A percentile compares a stretch with the other conserved stretches of the same genome.
Evolutionary conservation across 345 rosid genomes (phyloP).

Genomic region (Camelina neglecta): DNA sequence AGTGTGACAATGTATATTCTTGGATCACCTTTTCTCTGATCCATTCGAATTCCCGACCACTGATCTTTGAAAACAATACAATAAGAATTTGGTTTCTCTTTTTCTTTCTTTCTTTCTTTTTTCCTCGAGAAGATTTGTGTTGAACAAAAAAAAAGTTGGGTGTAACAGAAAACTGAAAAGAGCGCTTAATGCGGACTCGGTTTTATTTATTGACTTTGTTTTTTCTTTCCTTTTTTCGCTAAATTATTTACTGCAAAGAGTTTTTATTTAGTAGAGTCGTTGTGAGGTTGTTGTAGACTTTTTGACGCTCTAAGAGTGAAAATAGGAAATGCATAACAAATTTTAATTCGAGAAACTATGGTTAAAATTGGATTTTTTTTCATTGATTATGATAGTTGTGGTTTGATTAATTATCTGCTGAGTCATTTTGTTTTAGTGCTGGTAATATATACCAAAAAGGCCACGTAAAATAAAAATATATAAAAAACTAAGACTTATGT

Average conservation of each 20-base stretch:
- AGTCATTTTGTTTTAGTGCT: background rate
- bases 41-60: constrained; percentile 40
- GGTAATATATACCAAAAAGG: background rate
- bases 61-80: constrained; percentile 5
- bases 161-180: constrained; percentile 39
- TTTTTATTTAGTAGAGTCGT: constrained; percentile 17
- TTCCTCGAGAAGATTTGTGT: constrained; percentile 13
- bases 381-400: background rate
- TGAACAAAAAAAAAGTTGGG: constrained; percentile 23
- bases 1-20: constrained; percentile 49
- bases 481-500: constrained; percentile 35
- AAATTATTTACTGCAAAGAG: constrained; percentile 9
- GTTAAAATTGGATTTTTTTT: too few species aligned
- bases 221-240: background rate
- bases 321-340: constrained; percentile 22
- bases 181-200: constrained; percentile 33
- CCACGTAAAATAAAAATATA: too few species aligned
- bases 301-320: constrained; percentile 17
- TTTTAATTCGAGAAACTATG: background rate
- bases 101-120: background rate
- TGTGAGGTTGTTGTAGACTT: constrained; percentile 37
- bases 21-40: constrained; percentile 55
- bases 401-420: background rate
- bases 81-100: constrained; percentile 4
- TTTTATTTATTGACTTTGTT: background rate